A percentile compares a stretch with the other conserved stretches of the same genome.
These are phyloP conservation scores for Termitomyces sp. DNA, from an alignment of 768 basidiomycete genomes.

Conservation along the genomic window DNA sequence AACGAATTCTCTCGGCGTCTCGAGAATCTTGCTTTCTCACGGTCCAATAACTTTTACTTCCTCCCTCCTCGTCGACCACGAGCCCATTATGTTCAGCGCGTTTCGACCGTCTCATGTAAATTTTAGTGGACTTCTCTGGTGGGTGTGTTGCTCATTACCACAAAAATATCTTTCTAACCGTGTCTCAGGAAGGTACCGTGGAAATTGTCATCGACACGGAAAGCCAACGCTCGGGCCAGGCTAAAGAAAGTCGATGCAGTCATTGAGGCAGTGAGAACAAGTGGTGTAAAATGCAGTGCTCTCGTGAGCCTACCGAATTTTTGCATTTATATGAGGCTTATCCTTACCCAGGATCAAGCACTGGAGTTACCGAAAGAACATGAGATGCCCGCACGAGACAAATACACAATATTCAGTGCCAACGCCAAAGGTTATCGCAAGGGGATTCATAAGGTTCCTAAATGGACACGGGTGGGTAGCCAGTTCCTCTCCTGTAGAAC, in stretches of 20 bases:
- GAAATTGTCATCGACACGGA: slow-evolving; percentile 87
- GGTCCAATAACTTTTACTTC: slow-evolving; percentile 24
- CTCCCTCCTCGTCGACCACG: slow-evolving; percentile 5
- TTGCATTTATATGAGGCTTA: neutral
- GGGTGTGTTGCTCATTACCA: slow-evolving; percentile 17
- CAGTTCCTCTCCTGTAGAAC: neutral
- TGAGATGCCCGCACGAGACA: slow-evolving; percentile 91
- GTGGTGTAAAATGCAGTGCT: slow-evolving; percentile 74
- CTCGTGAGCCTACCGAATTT: slow-evolving; percentile 51
- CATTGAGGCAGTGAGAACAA: slow-evolving; percentile 80
- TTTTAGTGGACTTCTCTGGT: slow-evolving; percentile 86
- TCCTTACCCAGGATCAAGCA: slow-evolving; percentile 52
- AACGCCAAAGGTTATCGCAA: slow-evolving; percentile 79
- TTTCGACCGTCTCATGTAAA: slow-evolving; percentile 71
- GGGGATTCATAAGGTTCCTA: slow-evolving; percentile 96
- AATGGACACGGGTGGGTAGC: slow-evolving; percentile 82
- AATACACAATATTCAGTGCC: slow-evolving; percentile 88
- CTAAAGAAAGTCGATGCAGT: slow-evolving; percentile 93
- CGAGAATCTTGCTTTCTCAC: slow-evolving; percentile 25
- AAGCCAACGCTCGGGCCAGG: slow-evolving; percentile 85
- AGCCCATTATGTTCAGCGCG: slow-evolving; percentile 73
- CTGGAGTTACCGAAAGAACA: slow-evolving; percentile 87
- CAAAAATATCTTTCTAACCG: neutral
- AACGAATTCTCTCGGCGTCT: slow-evolving; percentile 17
- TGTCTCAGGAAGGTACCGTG: slow-evolving; percentile 86